Base-by-base conservation (phyloP, 2,329 filamentous ascomycete species). In the Diaporthe humulicola region DNA sequence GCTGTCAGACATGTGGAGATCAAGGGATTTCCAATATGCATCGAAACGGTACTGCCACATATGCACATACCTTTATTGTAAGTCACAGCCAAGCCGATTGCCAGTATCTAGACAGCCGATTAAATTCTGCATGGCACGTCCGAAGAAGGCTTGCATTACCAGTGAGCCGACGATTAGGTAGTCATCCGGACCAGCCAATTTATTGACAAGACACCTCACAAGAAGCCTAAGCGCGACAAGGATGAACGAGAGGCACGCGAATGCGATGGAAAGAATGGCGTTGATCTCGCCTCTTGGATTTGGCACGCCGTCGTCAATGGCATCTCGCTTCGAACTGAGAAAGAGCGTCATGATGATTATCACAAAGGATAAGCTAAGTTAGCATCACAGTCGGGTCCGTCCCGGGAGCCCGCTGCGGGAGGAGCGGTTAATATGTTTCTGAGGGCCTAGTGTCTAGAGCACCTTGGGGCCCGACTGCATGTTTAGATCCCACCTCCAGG, bases 301-400 rank as follows among this genome's bases (percentile, higher is more conserved):
- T 14, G 70, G 70, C 9, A 75, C 50, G 15, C 71, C 70, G 25
- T 77, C 76, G 71, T 77, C 76, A 38, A 77, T 77, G 22, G 75
- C 76, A 56, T 77, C 86, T 87, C 14, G 83, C 79, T 33, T 57
- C 25, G 1, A 33, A 17, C 36, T 28, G 52, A 57, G 7, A 38
- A 45, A 71, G 38, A 25, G 56, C 38, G 69, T 28, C 64, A 69
- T 64, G 4, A 33, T 69, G 64, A 69, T 28, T 17, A 4, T 28
- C 64, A 54, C 40, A 14, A 8, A 54, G 42, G 5, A 19, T 25
- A 10, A 54, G 14, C 48, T 38, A 54, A 67, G 14, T 19, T 25
- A 67, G 64, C 33, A 69, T 69, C 48, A 40, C 8, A 25, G 14
- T 14, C 48, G 33, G 48, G 48, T 4, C n/a, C 33, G 9, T 50